Conservation (phyloP, 345 rosid species). For the Clarkia xantiana region DNA sequence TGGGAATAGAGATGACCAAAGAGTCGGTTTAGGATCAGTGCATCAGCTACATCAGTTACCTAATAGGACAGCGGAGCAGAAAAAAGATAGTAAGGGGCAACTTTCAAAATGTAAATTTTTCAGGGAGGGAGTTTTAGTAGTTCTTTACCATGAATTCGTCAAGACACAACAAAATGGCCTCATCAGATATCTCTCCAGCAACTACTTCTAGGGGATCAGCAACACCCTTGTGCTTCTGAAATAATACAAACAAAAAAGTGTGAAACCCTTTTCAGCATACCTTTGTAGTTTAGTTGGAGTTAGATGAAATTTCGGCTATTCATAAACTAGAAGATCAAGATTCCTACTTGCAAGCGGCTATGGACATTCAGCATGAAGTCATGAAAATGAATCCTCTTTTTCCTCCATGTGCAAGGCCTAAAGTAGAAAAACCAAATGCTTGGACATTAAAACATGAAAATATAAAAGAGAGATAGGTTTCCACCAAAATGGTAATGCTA, state of each 20-base stretch:
- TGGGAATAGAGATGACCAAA: conserved; percentile 63
- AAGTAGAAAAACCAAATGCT: not conserved
- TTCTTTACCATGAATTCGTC: conserved; percentile 89
- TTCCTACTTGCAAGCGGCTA: conserved; percentile 76
- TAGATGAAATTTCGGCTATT: not conserved
- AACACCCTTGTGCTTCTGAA: conserved; percentile 88
- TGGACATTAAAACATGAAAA: not conserved
- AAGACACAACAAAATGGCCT: conserved; percentile 69
- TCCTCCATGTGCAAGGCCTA: conserved; percentile 89
- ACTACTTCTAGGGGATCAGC: conserved; percentile 97
- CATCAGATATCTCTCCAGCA: conserved; percentile 90
- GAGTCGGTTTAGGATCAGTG: conserved; percentile 80
- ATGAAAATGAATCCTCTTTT: conserved; percentile 93
- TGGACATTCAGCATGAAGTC: conserved; percentile 96
- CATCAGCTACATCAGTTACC: conserved; percentile 99
- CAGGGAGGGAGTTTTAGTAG: not conserved
- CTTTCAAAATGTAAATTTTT: not conserved
- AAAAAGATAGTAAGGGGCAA: not conserved
- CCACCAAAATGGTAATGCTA: not conserved
- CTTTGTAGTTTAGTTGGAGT: too few species aligned
- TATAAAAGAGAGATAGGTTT: not conserved
- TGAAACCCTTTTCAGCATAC: too few species aligned
- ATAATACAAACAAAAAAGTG: not conserved
- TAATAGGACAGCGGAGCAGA: conserved; percentile 14
- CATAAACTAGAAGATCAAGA: not conserved